Evolutionary conservation across 768 basidiomycete genomes (phyloP).

Genomic region (Dioszegia hungarica): DNA sequence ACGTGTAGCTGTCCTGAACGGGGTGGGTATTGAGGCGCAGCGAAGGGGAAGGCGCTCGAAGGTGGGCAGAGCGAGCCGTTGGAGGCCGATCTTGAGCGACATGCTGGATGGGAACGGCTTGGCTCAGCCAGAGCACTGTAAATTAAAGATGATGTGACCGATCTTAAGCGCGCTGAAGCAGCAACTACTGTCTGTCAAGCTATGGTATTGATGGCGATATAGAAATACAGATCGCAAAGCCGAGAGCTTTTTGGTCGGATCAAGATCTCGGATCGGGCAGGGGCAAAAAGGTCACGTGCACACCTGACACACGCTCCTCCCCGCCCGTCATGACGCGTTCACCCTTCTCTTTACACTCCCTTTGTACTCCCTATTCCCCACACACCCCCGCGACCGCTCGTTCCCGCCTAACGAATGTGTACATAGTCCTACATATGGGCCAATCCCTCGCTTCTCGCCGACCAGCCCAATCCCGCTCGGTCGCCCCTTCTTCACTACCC

Average conservation of each 20-base stretch:
- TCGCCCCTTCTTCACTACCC: not conserved
- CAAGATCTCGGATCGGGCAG: not conserved
- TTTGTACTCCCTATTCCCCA: no score
- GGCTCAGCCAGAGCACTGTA: not conserved
- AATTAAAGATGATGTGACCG: no score
- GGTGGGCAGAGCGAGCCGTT: conserved; percentile 1
- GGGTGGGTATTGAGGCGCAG: not conserved
- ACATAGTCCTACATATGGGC: no score
- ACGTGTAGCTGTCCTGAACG: not conserved
- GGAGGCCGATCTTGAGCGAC: conserved; percentile 8
- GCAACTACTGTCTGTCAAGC: no score
- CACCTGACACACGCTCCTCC: not conserved
- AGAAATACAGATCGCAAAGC: no score
- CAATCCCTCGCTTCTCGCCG: no score
- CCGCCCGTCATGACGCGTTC: no score
- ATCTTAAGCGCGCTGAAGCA: no score
- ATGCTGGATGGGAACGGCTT: not conserved
- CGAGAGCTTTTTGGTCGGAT: no score
- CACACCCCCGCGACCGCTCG: no score
- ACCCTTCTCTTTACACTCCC: not conserved
- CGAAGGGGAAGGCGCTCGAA: not conserved
- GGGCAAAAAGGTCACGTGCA: not conserved
- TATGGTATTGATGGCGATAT: no score
- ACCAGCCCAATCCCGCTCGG: not conserved
- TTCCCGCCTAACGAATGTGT: no score